Evolutionary conservation across 2,329 filamentous ascomycete genomes (phyloP).

Genomic region (Lachnellula cervina): DNA sequence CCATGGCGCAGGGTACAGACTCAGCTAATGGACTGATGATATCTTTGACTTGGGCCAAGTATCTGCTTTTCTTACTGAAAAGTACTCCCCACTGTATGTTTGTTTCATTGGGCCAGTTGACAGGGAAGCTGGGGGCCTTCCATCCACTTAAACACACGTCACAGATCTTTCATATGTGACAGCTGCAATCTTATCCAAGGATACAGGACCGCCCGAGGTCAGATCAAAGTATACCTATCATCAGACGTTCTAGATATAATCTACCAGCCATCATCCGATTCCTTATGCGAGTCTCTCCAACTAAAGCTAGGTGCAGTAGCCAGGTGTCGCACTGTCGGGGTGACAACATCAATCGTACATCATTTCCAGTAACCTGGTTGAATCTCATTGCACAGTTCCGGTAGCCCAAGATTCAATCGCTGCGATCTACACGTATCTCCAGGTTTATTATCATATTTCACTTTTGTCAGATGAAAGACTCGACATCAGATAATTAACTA

Average conservation of each 20-base stretch:
- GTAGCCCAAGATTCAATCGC: background rate
- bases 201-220: background rate
- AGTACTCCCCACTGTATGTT: background rate
- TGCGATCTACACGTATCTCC: background rate
- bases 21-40: too few species aligned
- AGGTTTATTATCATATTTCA: background rate
- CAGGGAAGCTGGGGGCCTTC: too few species aligned
- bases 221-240: background rate
- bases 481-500: background rate
- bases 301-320: background rate
- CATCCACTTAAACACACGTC: too few species aligned
- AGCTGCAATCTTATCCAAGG: background rate
- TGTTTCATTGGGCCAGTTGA: background rate
- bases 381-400: background rate
- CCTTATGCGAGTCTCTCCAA: background rate
- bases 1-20: too few species aligned
- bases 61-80: too few species aligned
- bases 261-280: background rate
- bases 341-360: background rate
- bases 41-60: too few species aligned
- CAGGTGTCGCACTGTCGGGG: background rate
- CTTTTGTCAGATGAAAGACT: background rate
- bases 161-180: background rate
- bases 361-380: background rate
- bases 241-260: background rate